Evolutionary conservation across 495 filamentous ascomycete genomes (phyloP).

Genomic region (Neurospora sp.): DNA sequence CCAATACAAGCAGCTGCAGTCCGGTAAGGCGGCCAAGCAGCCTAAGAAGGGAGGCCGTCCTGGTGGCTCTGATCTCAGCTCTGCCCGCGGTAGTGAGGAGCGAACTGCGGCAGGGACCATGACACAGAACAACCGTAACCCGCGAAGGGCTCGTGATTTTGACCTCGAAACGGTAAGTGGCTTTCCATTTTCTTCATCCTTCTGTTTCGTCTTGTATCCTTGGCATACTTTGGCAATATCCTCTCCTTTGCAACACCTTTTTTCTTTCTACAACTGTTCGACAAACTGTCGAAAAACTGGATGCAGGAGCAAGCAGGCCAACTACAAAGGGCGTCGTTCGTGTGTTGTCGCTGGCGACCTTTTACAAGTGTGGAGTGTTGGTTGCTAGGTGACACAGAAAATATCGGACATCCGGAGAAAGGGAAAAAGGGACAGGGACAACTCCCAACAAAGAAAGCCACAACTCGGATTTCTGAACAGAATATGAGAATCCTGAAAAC

Average conservation of each 20-base stretch:
- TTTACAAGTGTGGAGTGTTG: not conserved
- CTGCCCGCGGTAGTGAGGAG: slow-evolving; percentile 79
- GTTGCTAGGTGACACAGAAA: not conserved
- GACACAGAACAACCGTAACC: slow-evolving; percentile 49
- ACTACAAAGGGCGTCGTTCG: not conserved
- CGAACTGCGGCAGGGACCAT: slow-evolving; percentile 53
- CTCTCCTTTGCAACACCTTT: not conserved
- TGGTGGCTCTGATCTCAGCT: slow-evolving; percentile 63
- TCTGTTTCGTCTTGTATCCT: not conserved
- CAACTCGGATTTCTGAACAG: not conserved
- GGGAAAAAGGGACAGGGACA: not conserved
- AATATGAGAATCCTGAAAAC: not conserved
- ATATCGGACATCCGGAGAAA: not conserved
- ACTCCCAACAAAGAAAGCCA: not conserved
- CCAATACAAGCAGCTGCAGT: slow-evolving; percentile 39
- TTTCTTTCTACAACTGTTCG: not conserved
- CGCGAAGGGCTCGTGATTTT: slow-evolving; percentile 59
- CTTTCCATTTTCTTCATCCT: slow-evolving; percentile 12
- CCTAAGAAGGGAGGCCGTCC: slow-evolving; percentile 48
- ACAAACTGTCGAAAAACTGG: not conserved
- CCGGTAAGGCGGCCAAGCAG: slow-evolving; percentile 36
- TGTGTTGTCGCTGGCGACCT: not conserved
- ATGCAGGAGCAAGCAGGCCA: not conserved
- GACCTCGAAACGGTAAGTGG: slow-evolving; percentile 75
- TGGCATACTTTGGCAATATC: not conserved